Conservation (phyloP, 176 grass and related monocot genomes). For the Triticum monococcum region DNA sequence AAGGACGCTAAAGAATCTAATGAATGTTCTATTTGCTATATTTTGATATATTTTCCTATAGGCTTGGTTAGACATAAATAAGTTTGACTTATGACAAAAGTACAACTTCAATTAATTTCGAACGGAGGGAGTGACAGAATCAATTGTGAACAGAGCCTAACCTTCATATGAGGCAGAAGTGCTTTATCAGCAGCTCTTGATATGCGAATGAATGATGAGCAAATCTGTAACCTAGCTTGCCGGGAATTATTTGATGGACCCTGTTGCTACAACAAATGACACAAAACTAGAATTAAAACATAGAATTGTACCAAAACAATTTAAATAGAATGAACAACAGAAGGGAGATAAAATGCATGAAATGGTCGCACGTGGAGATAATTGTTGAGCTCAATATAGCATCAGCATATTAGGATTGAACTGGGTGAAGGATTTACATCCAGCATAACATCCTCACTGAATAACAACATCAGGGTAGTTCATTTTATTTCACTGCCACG, state of each 20-base stretch:
- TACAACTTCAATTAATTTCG: neutral
- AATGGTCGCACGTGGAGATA: neutral
- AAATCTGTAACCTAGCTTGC: slow-evolving; percentile 92
- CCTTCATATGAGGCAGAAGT: slow-evolving; percentile 99
- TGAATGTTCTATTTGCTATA: neutral
- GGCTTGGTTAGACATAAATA: neutral
- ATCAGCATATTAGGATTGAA: slow-evolving; percentile 21
- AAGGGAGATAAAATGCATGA: slow-evolving; percentile 20
- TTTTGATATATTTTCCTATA: neutral
- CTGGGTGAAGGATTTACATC: neutral
- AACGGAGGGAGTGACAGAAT: neutral
- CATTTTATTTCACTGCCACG: neutral
- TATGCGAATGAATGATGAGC: slow-evolving; percentile 93
- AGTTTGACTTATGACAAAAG: neutral
- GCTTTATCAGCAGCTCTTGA: slow-evolving; percentile 93
- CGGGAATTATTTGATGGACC: slow-evolving; percentile 76
- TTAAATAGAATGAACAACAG: neutral
- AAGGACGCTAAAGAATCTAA: neutral
- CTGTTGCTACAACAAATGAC: slow-evolving; percentile 44
- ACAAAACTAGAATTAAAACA: slow-evolving; percentile 9
- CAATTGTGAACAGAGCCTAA: slow-evolving; percentile 33
- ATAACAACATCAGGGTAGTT: neutral
- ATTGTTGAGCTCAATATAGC: neutral
- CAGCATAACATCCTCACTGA: neutral
- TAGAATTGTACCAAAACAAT: slow-evolving; percentile 20